Conservation (phyloP, 2,329 filamentous ascomycete genomes). For the Arthroderma sp. region DNA sequence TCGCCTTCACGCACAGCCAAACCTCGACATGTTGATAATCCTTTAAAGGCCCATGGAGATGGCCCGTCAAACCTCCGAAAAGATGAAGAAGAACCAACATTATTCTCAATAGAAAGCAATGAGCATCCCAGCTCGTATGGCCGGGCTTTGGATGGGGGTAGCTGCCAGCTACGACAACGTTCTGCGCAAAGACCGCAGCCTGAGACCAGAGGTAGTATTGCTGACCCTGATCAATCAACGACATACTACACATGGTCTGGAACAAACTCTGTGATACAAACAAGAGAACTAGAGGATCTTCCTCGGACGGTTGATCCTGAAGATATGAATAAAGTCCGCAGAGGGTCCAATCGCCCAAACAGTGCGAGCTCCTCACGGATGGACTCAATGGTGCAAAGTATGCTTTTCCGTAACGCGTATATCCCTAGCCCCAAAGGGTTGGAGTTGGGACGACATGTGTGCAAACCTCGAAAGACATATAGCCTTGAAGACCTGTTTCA, state of each 20-base stretch:
- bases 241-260: conserved; percentile 9
- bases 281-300: background rate
- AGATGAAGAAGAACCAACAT: no score
- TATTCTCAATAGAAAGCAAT: background rate
- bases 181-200: background rate
- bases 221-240: conserved; percentile 1
- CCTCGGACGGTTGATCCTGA: background rate
- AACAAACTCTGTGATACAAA: background rate
- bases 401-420: conserved; percentile 12
- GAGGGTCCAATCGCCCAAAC: background rate
- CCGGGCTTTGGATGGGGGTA: background rate
- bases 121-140: background rate
- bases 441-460: background rate
- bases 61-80: background rate
- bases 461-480: background rate
- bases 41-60: background rate
- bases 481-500: conserved; percentile 8
- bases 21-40: background rate
- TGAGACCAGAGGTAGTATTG: background rate
- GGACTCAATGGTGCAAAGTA: conserved; percentile 6
- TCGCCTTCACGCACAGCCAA: background rate
- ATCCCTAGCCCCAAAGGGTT: background rate
- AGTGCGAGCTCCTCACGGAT: background rate
- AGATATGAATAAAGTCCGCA: background rate
- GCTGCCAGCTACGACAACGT: background rate